phyloP scores from a whole-genome alignment of 306 rosid genomes.

The Senna tora region DNA sequence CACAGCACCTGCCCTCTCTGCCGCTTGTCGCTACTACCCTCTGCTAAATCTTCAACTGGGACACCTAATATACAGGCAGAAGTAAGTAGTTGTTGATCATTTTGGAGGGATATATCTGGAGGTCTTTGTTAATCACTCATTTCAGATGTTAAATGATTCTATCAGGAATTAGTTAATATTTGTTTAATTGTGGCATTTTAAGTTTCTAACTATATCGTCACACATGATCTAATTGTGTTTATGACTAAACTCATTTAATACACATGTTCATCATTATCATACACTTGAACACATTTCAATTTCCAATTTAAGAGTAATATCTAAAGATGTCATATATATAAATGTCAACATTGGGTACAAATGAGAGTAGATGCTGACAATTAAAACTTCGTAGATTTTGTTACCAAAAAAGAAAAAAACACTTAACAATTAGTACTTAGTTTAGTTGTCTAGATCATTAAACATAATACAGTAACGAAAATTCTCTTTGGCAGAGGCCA shows the following conservation, averaged over 20 bases:
- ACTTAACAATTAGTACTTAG: background rate
- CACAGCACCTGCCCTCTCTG: constrained; percentile 95
- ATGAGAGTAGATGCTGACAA: constrained; percentile 12
- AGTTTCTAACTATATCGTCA: constrained; percentile 26
- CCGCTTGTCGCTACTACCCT: constrained; percentile 68
- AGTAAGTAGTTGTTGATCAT: constrained; percentile 30
- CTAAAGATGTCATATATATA: background rate
- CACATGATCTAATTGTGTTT: constrained; percentile 1
- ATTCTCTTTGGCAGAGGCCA: constrained; percentile 37
- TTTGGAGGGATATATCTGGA: background rate
- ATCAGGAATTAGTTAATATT: constrained; percentile 1
- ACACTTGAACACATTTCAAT: background rate
- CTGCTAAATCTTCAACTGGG: constrained; percentile 52
- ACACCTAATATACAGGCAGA: constrained; percentile 42
- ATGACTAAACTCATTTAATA: background rate
- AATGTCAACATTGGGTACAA: constrained; percentile 13
- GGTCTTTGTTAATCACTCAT: background rate
- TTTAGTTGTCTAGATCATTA: constrained; percentile 9
- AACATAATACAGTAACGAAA: constrained; percentile 26
- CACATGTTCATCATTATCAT: background rate
- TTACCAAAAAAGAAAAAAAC: background rate
- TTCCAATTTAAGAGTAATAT: background rate
- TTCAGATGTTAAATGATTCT: constrained; percentile 12
- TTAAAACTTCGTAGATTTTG: background rate
- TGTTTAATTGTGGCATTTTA: constrained; percentile 13